Conservation (phyloP, 2,329 filamentous ascomycete genomes). For the Calycina marina region DNA sequence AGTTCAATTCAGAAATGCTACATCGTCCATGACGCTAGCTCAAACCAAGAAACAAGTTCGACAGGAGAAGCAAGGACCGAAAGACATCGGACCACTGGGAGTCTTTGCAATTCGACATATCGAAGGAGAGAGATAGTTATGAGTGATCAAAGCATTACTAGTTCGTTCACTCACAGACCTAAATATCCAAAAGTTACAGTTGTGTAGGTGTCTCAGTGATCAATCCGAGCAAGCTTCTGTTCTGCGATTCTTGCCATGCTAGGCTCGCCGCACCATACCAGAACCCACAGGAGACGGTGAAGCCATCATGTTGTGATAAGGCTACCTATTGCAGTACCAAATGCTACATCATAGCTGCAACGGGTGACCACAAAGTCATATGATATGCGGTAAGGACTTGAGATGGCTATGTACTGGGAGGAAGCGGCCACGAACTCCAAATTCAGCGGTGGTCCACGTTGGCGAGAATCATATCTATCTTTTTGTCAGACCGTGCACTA, state of each 20-base stretch:
- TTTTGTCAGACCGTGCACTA: slow-evolving; percentile 10
- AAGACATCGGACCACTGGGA: slow-evolving; percentile 17
- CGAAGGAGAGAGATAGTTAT: slow-evolving; percentile 13
- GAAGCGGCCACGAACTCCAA: not conserved
- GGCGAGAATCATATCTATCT: slow-evolving; percentile 11
- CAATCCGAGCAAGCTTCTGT: slow-evolving; percentile 3
- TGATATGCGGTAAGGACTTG: slow-evolving; percentile 17
- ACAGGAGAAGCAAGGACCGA: slow-evolving; percentile 3
- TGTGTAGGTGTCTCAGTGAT: slow-evolving; percentile 10
- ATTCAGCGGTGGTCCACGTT: too few relatives aligned
- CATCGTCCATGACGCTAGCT: too few relatives aligned
- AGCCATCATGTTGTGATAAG: slow-evolving; percentile 11
- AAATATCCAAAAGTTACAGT: too few relatives aligned
- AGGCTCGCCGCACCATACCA: slow-evolving; percentile 8
- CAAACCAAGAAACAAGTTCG: not conserved
- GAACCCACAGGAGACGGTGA: not conserved
- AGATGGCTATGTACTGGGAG: slow-evolving; percentile 11
- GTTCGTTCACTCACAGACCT: too few relatives aligned
- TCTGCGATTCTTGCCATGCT: slow-evolving; percentile 18
- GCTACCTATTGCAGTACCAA: slow-evolving; percentile 14
- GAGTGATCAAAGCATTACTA: slow-evolving; percentile 10
- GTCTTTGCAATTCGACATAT: slow-evolving; percentile 17
- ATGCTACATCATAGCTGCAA: slow-evolving; percentile 11
- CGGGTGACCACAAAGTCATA: slow-evolving; percentile 13
- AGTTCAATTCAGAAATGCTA: too few relatives aligned